Evolutionary conservation across 2,329 filamentous ascomycete genomes (phyloP).

Genomic region (Calonectria pseudoturangicola): DNA sequence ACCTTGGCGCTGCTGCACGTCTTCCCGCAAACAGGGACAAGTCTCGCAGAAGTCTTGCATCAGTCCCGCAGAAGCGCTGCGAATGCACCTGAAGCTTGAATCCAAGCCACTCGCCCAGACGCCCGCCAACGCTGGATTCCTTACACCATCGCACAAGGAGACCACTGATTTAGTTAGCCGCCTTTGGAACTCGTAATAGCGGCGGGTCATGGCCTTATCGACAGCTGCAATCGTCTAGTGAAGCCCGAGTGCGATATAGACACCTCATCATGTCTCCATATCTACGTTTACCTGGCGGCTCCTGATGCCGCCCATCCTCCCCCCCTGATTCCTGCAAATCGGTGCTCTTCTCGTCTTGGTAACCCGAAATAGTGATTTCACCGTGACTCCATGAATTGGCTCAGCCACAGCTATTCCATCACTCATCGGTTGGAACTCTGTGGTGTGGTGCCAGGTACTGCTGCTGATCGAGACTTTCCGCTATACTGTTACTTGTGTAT

Average conservation of each 20-base stretch:
- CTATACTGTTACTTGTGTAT: constrained; percentile 27
- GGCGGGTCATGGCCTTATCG: constrained; percentile 34
- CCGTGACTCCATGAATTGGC: constrained; percentile 24
- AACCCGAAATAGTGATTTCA: constrained; percentile 30
- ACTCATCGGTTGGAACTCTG: constrained; percentile 38
- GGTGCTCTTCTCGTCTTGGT: constrained; percentile 10
- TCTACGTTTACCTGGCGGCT: constrained; percentile 28
- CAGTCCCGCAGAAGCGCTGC: constrained; percentile 30
- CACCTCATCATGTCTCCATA: constrained; percentile 23
- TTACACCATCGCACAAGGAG: constrained; percentile 21
- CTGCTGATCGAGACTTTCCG: constrained; percentile 48
- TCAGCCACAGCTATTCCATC: constrained; percentile 38
- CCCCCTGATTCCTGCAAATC: constrained; percentile 27
- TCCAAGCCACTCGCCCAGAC: constrained; percentile 34
- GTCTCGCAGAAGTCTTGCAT: constrained; percentile 34
- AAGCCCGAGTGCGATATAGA: constrained; percentile 25
- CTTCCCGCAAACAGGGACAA: constrained; percentile 35
- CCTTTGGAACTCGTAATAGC: constrained; percentile 15
- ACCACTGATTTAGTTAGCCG: constrained; percentile 17
- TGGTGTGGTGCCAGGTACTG: constrained; percentile 29
- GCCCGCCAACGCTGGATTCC: constrained; percentile 2
- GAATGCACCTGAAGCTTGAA: constrained; percentile 33
- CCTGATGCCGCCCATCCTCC: constrained; percentile 23
- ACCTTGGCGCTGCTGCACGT: constrained; percentile 28
- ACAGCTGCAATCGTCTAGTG: constrained; percentile 14